phyloP scores from a whole-genome alignment of 2,329 filamentous ascomycete genomes.

The Fusarium duplospermum region DNA sequence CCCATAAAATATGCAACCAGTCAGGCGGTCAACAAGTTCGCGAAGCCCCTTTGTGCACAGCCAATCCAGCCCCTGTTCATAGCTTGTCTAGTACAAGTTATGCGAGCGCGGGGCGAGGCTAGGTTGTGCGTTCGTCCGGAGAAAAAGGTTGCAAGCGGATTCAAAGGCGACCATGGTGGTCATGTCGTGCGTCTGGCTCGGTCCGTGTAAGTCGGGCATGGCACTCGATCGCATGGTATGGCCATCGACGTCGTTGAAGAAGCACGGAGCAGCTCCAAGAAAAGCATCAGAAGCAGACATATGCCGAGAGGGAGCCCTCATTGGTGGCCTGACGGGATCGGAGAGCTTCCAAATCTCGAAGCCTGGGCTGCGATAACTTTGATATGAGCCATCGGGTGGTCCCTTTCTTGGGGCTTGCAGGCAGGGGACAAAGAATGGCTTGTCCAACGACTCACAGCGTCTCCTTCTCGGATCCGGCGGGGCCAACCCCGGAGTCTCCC shows the following conservation, averaged over 20 bases:
- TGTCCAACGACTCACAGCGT: slow-evolving; percentile 18
- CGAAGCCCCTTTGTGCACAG: slow-evolving; percentile 37
- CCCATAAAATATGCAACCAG: slow-evolving; percentile 49
- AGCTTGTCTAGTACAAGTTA: slow-evolving; percentile 38
- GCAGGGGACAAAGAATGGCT: slow-evolving; percentile 27
- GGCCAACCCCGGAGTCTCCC: slow-evolving; percentile 43
- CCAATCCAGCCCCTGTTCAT: slow-evolving; percentile 30
- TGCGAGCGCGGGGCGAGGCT: slow-evolving; percentile 32
- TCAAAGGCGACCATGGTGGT: slow-evolving; percentile 7
- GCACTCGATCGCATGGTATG: background rate
- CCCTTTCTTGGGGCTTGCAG: slow-evolving; percentile 10
- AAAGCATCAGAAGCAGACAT: slow-evolving; percentile 28
- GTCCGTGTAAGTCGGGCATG: slow-evolving; percentile 36
- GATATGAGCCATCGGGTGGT: slow-evolving; percentile 34
- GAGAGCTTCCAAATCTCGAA: slow-evolving; percentile 24
- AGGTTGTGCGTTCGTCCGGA: slow-evolving; percentile 18
- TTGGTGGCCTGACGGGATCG: slow-evolving; percentile 31
- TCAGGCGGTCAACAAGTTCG: slow-evolving; percentile 46
- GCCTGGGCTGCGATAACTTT: slow-evolving; percentile 33
- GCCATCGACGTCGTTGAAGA: slow-evolving; percentile 23
- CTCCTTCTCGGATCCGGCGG: slow-evolving; percentile 33
- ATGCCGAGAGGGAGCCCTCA: slow-evolving; percentile 32
- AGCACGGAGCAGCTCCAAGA: slow-evolving; percentile 40
- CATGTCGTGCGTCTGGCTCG: slow-evolving; percentile 17
- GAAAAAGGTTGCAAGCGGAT: background rate